phyloP scores from a whole-genome alignment of 2,329 filamentous ascomycete species.

The Exophiala viscosa region DNA sequence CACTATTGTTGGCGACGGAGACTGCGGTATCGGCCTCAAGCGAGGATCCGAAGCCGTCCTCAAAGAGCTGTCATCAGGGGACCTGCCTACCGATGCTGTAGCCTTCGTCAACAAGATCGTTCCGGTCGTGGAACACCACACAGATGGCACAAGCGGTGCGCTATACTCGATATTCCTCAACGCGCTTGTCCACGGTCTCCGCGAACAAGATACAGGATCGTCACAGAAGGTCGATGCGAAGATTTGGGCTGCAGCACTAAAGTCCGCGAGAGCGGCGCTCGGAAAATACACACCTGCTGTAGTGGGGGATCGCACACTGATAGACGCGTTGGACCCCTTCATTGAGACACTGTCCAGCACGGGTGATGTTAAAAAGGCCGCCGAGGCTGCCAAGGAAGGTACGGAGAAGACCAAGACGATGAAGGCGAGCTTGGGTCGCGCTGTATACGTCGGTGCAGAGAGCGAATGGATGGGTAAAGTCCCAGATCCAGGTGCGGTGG shows the following conservation, averaged over 20 bases:
- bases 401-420: conserved; percentile 86
- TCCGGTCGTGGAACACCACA: conserved; percentile 62
- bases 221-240: conserved; percentile 46
- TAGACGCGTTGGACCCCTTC: conserved; percentile 88
- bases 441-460: conserved; percentile 74
- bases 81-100: conserved; percentile 55
- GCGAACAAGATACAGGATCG: conserved; percentile 48
- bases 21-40: conserved; percentile 82
- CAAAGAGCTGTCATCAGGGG: conserved; percentile 38
- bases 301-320: conserved; percentile 81
- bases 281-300: conserved; percentile 83
- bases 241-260: conserved; percentile 65
- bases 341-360: conserved; percentile 65
- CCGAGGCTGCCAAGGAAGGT: conserved; percentile 68
- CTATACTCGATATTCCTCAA: conserved; percentile 88
- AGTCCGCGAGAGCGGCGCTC: conserved; percentile 66
- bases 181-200: conserved; percentile 67
- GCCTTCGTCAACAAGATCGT: conserved; percentile 59
- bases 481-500: conserved; percentile 70
- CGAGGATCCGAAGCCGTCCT: conserved; percentile 70
- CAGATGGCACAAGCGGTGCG: conserved; percentile 74
- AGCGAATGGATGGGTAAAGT: conserved; percentile 64
- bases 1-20: conserved; percentile 83
- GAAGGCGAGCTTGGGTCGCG: conserved; percentile 79
- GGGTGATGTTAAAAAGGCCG: conserved; percentile 67